Evolutionary conservation across 192 early-diverging fungal species (phyloP).

Genomic region (Entrophospora sp.): DNA sequence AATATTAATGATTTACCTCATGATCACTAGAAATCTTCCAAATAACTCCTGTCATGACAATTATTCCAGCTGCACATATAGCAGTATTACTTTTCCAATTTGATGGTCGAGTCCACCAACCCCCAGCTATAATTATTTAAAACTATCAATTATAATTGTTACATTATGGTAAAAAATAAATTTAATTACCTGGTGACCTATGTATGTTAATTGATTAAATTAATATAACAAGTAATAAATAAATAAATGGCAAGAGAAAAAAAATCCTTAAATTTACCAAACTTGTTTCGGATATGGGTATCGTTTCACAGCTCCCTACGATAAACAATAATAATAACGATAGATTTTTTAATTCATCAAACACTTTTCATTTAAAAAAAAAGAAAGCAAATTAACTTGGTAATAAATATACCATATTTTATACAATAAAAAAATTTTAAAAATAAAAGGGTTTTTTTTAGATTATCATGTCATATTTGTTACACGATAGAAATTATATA

Average conservation of each 20-base stretch:
- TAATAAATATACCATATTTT: too few species aligned
- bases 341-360: too few species aligned
- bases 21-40: constrained; percentile 36
- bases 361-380: too few species aligned
- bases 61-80: constrained; percentile 29
- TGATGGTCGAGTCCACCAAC: constrained; percentile 39
- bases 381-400: too few species aligned
- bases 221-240: too few species aligned
- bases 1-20: constrained; percentile 23
- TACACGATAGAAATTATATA: too few species aligned
- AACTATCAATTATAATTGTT: not conserved
- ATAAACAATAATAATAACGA: not conserved
- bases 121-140: constrained; percentile 24
- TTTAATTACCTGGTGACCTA: constrained; percentile 32
- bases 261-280: constrained; percentile 22
- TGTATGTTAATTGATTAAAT: too few species aligned
- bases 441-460: too few species aligned
- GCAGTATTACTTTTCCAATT: constrained; percentile 39
- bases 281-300: constrained; percentile 33
- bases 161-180: not conserved
- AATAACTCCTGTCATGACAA: constrained; percentile 23
- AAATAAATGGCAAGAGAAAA: not conserved
- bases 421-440: too few species aligned
- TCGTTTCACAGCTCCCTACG: constrained; percentile 25
- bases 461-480: too few species aligned